phyloP scores from a whole-genome alignment of 768 basidiomycete species.

The Boletus tylopilopsis region DNA sequence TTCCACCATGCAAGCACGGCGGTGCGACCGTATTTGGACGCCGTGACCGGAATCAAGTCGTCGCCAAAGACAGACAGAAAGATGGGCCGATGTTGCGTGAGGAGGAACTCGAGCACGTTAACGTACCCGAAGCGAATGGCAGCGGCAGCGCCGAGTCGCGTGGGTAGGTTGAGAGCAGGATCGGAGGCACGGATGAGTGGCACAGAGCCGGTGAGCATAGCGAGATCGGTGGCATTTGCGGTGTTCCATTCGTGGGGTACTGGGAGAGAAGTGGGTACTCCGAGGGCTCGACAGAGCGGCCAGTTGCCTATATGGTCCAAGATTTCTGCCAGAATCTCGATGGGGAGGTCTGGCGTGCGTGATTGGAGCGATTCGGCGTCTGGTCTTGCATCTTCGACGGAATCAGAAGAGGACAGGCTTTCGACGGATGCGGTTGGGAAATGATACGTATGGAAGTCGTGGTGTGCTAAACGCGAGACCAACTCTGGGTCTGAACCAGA shows the following conservation, averaged over 20 bases:
- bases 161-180: slow-evolving; percentile 55
- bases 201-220: slow-evolving; percentile 64
- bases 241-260: slow-evolving; percentile 68
- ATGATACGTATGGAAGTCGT: slow-evolving; percentile 72
- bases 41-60: slow-evolving; percentile 72
- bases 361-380: slow-evolving; percentile 30
- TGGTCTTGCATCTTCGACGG: slow-evolving; percentile 19
- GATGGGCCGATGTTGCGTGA: slow-evolving; percentile 58
- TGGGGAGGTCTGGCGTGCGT: slow-evolving; percentile 59
- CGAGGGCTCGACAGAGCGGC: slow-evolving; percentile 77
- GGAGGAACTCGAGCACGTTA: slow-evolving; percentile 69
- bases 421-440: slow-evolving; percentile 38
- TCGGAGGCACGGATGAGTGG: slow-evolving; percentile 58
- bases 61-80: slow-evolving; percentile 64
- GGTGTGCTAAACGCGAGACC: slow-evolving; percentile 65
- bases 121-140: slow-evolving; percentile 74
- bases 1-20: slow-evolving; percentile 83
- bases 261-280: slow-evolving; percentile 64
- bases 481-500: slow-evolving; percentile 62
- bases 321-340: slow-evolving; percentile 74
- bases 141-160: slow-evolving; percentile 62
- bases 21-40: slow-evolving; percentile 70
- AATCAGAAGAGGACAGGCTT: slow-evolving; percentile 23
- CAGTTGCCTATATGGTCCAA: slow-evolving; percentile 79
- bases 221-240: slow-evolving; percentile 65